Conservation (phyloP, 495 filamentous ascomycete species). For the Penicillium alfredii region DNA sequence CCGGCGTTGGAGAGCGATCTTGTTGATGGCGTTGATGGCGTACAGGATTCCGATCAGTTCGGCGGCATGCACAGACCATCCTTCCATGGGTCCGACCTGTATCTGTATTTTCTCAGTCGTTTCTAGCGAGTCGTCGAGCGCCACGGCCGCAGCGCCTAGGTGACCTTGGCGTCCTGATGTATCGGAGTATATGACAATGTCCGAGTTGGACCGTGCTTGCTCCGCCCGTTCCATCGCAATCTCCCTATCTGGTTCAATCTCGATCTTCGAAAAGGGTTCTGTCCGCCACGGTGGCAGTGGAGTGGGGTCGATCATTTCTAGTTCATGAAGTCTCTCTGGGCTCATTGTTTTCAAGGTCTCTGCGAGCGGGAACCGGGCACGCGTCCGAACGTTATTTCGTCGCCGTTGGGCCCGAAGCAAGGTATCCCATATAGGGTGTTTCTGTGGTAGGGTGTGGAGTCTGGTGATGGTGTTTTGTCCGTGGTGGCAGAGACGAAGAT, state of each 20-base stretch:
- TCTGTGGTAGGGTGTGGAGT: too few relatives aligned
- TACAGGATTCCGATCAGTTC: slow-evolving; percentile 11
- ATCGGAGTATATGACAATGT: slow-evolving; percentile 10
- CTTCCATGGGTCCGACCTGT: slow-evolving; percentile 8
- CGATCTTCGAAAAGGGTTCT: slow-evolving; percentile 11
- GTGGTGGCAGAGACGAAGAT: too few relatives aligned
- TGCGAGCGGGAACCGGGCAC: slow-evolving; percentile 11
- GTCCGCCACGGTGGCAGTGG: slow-evolving; percentile 10
- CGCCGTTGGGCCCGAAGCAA: slow-evolving; percentile 6
- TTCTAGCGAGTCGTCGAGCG: slow-evolving; percentile 4
- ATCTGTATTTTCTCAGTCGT: slow-evolving; percentile 4
- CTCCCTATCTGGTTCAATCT: slow-evolving; percentile 13
- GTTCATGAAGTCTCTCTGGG: slow-evolving; percentile 4
- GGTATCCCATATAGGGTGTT: slow-evolving; percentile 7
- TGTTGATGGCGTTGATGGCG: slow-evolving; percentile 1
- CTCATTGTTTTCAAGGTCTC: slow-evolving; percentile 15
- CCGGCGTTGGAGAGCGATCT: not conserved
- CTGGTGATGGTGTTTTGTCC: too few relatives aligned
- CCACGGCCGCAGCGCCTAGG: slow-evolving; percentile 8
- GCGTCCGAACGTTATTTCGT: slow-evolving; percentile 8
- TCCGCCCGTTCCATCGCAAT: slow-evolving; percentile 5
- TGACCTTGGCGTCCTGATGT: slow-evolving; percentile 7
- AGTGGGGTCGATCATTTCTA: slow-evolving; percentile 19
- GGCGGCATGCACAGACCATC: slow-evolving; percentile 12
- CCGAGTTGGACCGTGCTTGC: not conserved